Percentiles rank a stretch among this genome's conserved stretches.
Evolutionary conservation across 139 green algal genomes (phyloP).

Genomic region (Picochlorum sp.): DNA sequence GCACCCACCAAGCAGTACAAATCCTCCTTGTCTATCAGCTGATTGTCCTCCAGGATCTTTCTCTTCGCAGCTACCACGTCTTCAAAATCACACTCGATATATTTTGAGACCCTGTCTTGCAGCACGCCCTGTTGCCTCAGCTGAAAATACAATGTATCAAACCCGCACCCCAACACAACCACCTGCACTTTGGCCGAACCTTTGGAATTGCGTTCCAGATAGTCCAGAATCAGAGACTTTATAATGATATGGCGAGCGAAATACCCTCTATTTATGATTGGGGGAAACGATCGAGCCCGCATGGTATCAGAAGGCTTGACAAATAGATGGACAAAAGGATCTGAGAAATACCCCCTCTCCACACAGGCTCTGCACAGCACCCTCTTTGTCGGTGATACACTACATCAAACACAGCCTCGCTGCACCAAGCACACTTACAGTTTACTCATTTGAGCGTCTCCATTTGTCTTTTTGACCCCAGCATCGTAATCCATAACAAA

Average conservation of each 20-base stretch:
- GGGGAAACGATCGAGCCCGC: conserved; percentile 33
- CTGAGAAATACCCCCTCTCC: conserved; percentile 68
- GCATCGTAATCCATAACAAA: conserved; percentile 24
- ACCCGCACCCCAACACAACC: conserved; percentile 72
- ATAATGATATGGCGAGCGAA: conserved; percentile 61
- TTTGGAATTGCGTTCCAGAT: conserved; percentile 32
- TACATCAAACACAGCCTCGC: background rate
- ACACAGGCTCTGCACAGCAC: conserved; percentile 62
- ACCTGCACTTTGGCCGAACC: conserved; percentile 45
- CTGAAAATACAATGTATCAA: conserved; percentile 79
- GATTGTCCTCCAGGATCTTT: background rate
- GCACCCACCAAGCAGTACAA: conserved; percentile 55
- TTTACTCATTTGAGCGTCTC: conserved; percentile 81
- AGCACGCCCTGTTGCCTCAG: conserved; percentile 26
- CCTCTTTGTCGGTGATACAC: background rate
- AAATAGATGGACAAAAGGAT: conserved; percentile 75
- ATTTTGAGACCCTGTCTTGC: conserved; percentile 22
- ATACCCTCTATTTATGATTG: conserved; percentile 84
- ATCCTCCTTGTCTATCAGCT: background rate
- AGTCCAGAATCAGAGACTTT: conserved; percentile 45
- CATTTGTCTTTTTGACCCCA: conserved; percentile 71
- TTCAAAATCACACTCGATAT: conserved; percentile 68
- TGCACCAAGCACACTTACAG: conserved; percentile 34
- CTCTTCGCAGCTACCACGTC: conserved; percentile 26
- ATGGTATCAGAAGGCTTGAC: conserved; percentile 37